Base-by-base conservation (phyloP, 1,139 yeast species). In the Suhomyces coccinellae region DNA sequence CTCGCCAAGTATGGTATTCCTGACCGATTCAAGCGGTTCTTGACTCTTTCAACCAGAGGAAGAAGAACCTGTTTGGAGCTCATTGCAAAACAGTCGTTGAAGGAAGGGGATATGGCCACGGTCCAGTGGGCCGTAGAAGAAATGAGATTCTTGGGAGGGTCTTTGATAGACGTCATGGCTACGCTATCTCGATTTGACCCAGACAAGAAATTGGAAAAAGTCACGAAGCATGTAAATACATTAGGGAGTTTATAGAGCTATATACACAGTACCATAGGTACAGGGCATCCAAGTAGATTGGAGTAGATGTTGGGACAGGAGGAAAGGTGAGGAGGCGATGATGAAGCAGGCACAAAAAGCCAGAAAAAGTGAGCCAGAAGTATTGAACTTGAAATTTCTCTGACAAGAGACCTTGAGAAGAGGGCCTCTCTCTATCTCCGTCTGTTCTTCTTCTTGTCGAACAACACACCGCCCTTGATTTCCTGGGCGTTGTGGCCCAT, bases 391-490 rank as follows among this genome's bases (percentile, higher is more conserved):
- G n/a, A n/a, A n/a, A n/a, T n/a, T n/a, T n/a, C n/a, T n/a, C n/a
- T n/a, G n/a, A n/a, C n/a, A n/a, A n/a, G n/a, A n/a, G n/a, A n/a
- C n/a, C n/a, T n/a, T n/a, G n/a, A n/a, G n/a, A n/a, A n/a, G n/a
- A n/a, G n/a, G n/a, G n/a, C n/a, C n/a, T 12, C 24, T 26, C 14
- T 11, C 53, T 36, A 53, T 49, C 55, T 57, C 53, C 55, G 59
- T 56, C 61, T 67, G 43, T 63, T 63, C 46, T 59, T 64, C 64
- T 77, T 82, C 67, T 75, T 80, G 60, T 78, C 80, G 36, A 69
- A 76, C 47, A 81, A 73, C 52, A 81, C 69, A 57, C 84, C 85
- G 55, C 89, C 89, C 54, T 75, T 83, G 36, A 87, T 82, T 55
- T 82, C 83, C 50, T 74, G 69, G 52, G 80, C 85, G 56, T 81